phyloP scores from a whole-genome alignment of 2,329 filamentous ascomycete genomes.

The Septoria linicola region DNA sequence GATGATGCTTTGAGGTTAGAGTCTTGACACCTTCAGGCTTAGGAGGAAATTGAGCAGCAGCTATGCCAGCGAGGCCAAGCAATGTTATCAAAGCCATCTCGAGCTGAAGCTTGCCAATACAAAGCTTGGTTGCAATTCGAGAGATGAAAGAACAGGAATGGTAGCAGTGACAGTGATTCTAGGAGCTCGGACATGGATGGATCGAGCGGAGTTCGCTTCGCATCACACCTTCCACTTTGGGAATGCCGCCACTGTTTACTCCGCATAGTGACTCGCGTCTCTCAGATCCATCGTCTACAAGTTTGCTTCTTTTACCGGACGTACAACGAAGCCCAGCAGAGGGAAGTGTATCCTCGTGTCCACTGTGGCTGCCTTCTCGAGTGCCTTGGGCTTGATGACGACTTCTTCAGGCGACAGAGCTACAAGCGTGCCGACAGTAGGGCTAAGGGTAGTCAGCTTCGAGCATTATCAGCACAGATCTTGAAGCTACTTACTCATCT shows the following conservation, averaged over 20 bases:
- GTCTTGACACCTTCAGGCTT: slow-evolving; percentile 41
- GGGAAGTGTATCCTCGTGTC: slow-evolving; percentile 44
- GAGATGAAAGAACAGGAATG: background rate
- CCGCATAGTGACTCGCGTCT: background rate
- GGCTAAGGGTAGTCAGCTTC: slow-evolving; percentile 26
- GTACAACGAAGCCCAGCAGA: slow-evolving; percentile 42
- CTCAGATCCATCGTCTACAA: slow-evolving; percentile 15
- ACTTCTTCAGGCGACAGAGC: slow-evolving; percentile 44
- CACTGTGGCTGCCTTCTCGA: slow-evolving; percentile 33
- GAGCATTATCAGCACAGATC: background rate
- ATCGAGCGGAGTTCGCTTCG: background rate
- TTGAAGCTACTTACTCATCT: slow-evolving; percentile 29
- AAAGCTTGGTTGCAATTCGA: too few relatives aligned
- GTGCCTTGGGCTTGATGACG: slow-evolving; percentile 38
- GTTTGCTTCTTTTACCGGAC: slow-evolving; percentile 27
- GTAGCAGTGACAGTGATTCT: background rate
- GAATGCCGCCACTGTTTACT: background rate
- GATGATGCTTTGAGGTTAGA: slow-evolving; percentile 40
- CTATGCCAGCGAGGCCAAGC: slow-evolving; percentile 3
- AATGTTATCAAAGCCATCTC: slow-evolving; percentile 1
- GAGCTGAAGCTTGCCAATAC: background rate
- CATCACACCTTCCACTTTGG: background rate
- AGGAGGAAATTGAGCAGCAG: slow-evolving; percentile 25
- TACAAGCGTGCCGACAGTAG: slow-evolving; percentile 40
- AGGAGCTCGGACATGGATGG: background rate